Evolutionary conservation across 768 basidiomycete genomes (phyloP).

Genomic region (Leccinum arenicola): DNA sequence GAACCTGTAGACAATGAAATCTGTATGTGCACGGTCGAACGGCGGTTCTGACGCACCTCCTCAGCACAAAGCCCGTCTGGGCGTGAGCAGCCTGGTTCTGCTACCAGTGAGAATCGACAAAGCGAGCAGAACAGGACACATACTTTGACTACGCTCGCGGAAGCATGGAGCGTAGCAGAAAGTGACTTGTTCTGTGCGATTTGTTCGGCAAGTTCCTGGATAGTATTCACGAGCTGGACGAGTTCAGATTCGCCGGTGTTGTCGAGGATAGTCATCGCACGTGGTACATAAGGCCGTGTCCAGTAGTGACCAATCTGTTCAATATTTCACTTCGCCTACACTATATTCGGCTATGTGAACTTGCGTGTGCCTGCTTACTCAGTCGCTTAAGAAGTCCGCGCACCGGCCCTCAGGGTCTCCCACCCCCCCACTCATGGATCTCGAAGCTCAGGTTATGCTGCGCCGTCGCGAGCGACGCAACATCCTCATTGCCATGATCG

Average conservation of each 20-base stretch:
- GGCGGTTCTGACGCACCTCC: constrained; percentile 49
- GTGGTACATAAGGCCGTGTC: too few species aligned
- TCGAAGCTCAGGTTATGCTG: too few species aligned
- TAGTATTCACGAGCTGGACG: constrained; percentile 59
- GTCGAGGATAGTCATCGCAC: constrained; percentile 55
- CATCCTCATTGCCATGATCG: too few species aligned
- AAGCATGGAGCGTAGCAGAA: constrained; percentile 67
- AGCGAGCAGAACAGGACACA: constrained; percentile 15
- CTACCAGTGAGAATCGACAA: background rate
- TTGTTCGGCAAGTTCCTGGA: constrained; percentile 82
- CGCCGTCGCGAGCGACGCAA: too few species aligned
- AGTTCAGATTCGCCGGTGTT: constrained; percentile 53
- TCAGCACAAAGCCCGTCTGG: constrained; percentile 88
- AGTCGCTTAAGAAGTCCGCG: too few species aligned
- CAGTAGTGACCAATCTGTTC: too few species aligned
- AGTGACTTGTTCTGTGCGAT: constrained; percentile 74
- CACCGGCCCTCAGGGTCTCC: too few species aligned
- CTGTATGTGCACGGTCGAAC: background rate
- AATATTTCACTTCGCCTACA: too few species aligned
- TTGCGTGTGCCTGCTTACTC: too few species aligned
- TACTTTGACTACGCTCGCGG: constrained; percentile 81
- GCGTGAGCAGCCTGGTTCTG: constrained; percentile 87
- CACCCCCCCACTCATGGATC: too few species aligned
- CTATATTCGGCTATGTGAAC: too few species aligned
- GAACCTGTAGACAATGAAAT: constrained; percentile 44